These are phyloP conservation scores for Colletotrichum sp. DNA, from an alignment of 2,329 filamentous ascomycete genomes.

Conservation along the genomic window DNA sequence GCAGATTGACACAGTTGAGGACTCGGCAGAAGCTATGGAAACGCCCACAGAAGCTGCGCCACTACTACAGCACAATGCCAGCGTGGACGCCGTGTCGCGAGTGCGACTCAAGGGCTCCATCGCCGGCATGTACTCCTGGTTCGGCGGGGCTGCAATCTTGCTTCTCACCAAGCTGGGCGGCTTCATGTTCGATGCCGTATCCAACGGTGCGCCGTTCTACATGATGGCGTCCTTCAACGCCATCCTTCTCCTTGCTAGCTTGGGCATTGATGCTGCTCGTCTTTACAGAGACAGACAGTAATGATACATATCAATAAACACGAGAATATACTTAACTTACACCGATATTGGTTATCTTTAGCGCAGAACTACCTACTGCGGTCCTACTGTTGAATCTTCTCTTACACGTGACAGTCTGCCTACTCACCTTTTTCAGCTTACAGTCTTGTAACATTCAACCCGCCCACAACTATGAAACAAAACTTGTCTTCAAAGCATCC, in stretches of 20 bases:
- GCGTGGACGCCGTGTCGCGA: conserved; percentile 44
- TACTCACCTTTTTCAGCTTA: neutral
- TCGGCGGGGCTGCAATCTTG: conserved; percentile 87
- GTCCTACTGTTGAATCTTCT: neutral
- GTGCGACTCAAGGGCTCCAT: conserved; percentile 87
- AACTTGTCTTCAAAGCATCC: neutral
- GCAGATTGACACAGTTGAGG: conserved; percentile 28
- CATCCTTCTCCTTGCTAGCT: conserved; percentile 64
- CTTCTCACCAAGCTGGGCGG: conserved; percentile 92
- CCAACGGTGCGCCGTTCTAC: conserved; percentile 84
- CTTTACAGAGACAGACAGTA: conserved; percentile 32
- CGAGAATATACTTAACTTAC: neutral
- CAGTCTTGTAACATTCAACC: neutral
- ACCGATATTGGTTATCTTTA: neutral
- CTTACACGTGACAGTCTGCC: neutral
- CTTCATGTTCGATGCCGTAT: conserved; percentile 78
- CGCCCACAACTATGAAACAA: neutral
- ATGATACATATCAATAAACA: neutral
- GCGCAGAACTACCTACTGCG: neutral
- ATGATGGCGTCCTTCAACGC: conserved; percentile 92
- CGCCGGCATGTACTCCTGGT: conserved; percentile 91
- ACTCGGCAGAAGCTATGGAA: conserved; percentile 25
- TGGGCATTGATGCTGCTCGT: conserved; percentile 54
- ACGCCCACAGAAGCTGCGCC: conserved; percentile 48
- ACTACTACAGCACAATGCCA: conserved; percentile 35